Base-by-base conservation (phyloP, 768 basidiomycete genomes). In the Stropharia rugosoannulata region DNA sequence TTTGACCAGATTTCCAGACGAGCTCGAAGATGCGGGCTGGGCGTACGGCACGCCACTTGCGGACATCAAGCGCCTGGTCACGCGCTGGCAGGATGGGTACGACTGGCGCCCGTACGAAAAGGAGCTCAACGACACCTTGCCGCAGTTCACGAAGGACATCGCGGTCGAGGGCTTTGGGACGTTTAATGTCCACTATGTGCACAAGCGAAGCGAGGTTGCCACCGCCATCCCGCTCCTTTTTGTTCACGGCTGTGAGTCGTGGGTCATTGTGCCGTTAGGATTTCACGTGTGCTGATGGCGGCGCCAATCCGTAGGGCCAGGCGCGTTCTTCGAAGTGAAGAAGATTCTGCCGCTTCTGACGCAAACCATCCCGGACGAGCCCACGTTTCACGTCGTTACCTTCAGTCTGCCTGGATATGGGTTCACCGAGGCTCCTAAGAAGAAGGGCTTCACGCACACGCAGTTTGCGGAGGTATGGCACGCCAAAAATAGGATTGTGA, bases 311-410 rank as follows among this genome's bases (percentile, higher is more conserved):
- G 8, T 6, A 84, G 84, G 86, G 86, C 84, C 85, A 0, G 85
- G 86, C 51, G 74, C 78, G 51, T 83, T 85, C 64, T 52, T 79
- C 18, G 84, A 87, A 68, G 80, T 77, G 7, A 64, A 70, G 40
- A 87, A 86, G 69, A 69, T 87, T 4, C 66, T 88, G 0, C 81
- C 84, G 2, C 62, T 84, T 4, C 67, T 89, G 56, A 72, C 77
- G 0, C 66, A 72, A 18, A 66, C 68, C 0, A 72, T 75, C 1
- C 67, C 73, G 0, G 72, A 80, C 4, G 64, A 73, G 49, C 85
- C 84, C 1, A 80, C 76, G 49, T 87, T 88, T 64, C 83, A 87
- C 58, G 82, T 88, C 18, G 82, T 88, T 0, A 80, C 80, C 0
- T 58, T 78, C 36, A 80, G 84, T 60, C 60, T 87, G 13, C 86